phyloP scores from a whole-genome alignment of 2,329 filamentous ascomycete genomes.

The Talaromyces sp. region DNA sequence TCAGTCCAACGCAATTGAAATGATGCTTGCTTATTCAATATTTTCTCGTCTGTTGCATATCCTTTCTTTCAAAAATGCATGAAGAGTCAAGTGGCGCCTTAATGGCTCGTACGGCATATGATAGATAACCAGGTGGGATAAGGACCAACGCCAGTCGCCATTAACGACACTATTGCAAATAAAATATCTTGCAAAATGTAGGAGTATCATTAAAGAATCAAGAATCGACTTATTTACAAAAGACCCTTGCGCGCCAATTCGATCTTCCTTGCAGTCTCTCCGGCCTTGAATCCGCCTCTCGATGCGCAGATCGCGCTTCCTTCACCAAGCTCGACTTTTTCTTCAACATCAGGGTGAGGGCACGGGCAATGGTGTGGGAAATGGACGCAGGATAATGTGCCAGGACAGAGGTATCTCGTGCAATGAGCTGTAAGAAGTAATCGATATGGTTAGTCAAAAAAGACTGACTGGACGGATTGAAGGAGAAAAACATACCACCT shows the following conservation, averaged over 20 bases:
- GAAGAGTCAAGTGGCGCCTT: not conserved
- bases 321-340: conserved; percentile 63
- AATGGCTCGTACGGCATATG: not conserved
- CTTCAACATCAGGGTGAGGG: conserved; percentile 68
- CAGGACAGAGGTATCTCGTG: conserved; percentile 89
- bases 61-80: not conserved
- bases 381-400: conserved; percentile 89
- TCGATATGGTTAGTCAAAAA: conserved; percentile 3
- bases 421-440: conserved; percentile 61
- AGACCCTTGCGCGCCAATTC: conserved; percentile 47
- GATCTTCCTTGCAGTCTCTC: conserved; percentile 44
- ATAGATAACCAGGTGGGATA: not conserved
- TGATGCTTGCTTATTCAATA: too few species aligned
- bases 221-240: conserved; percentile 26
- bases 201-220: not conserved
- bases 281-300: conserved; percentile 43
- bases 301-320: conserved; percentile 46
- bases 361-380: conserved; percentile 98
- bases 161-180: not conserved
- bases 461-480: not conserved
- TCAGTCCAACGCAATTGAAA: too few species aligned
- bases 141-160: not conserved
- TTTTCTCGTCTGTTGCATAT: not conserved
- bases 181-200: not conserved
- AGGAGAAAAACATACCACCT: conserved; percentile 47